These are phyloP conservation scores for Calonectria crousiana DNA, from an alignment of 2,329 filamentous ascomycete species.

Conservation along the genomic window DNA sequence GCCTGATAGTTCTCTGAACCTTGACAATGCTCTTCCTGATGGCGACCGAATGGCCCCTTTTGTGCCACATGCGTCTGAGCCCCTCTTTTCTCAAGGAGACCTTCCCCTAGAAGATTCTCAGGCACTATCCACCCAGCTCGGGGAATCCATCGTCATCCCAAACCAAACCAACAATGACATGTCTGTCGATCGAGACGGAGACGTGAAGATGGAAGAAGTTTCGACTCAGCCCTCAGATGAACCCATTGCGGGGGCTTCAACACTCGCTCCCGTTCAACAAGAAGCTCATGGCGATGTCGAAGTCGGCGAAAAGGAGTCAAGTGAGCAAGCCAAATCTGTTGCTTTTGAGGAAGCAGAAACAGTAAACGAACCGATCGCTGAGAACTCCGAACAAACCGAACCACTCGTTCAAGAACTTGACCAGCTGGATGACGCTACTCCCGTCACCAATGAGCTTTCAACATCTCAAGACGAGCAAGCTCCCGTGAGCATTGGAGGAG, in stretches of 20 bases:
- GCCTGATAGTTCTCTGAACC: neutral
- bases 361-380: slow-evolving; percentile 15
- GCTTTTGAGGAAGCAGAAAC: slow-evolving; percentile 30
- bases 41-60: slow-evolving; percentile 20
- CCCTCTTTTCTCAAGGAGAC: slow-evolving; percentile 49
- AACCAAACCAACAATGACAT: slow-evolving; percentile 7
- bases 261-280: slow-evolving; percentile 27
- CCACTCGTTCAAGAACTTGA: slow-evolving; percentile 11
- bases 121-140: slow-evolving; percentile 37
- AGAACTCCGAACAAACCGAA: slow-evolving; percentile 24
- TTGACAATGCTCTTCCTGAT: slow-evolving; percentile 14
- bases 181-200: neutral
- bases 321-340: slow-evolving; percentile 47
- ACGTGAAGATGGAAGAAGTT: neutral
- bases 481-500: neutral
- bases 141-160: slow-evolving; percentile 23
- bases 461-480: slow-evolving; percentile 39
- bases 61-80: slow-evolving; percentile 45
- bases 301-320: slow-evolving; percentile 40
- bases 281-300: slow-evolving; percentile 22
- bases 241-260: neutral
- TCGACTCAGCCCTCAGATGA: neutral
- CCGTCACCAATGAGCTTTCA: neutral
- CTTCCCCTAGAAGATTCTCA: slow-evolving; percentile 41
- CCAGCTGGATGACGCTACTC: neutral